Conservation (phyloP, 306 rosid genomes). For the Vigna reflexopilosa region DNA sequence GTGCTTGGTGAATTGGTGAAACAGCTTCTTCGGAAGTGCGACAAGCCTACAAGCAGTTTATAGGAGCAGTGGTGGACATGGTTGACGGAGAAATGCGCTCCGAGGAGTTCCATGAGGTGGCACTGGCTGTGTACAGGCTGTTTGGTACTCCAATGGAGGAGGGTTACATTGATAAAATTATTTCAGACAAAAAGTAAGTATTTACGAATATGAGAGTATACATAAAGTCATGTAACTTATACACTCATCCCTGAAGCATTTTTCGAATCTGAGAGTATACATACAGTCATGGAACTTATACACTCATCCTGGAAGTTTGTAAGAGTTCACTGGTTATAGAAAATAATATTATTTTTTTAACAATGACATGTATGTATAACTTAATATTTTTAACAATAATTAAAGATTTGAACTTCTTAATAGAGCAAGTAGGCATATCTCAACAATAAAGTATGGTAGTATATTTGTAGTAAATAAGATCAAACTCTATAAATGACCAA, state of each 20-base stretch:
- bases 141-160: constrained; percentile 48
- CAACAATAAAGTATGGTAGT: background rate
- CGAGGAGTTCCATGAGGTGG: constrained; percentile 86
- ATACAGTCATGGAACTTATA: background rate
- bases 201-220: background rate
- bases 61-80: constrained; percentile 82
- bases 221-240: too few species aligned
- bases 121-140: constrained; percentile 41
- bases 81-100: constrained; percentile 84
- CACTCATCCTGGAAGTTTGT: background rate
- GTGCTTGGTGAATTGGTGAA: constrained; percentile 44
- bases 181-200: constrained; percentile 61
- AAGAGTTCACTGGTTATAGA: background rate
- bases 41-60: constrained; percentile 67
- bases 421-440: background rate
- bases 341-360: background rate
- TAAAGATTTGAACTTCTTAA: background rate
- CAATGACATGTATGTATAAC: background rate
- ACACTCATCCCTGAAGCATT: too few species aligned
- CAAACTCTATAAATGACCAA: background rate
- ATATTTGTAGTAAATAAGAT: background rate
- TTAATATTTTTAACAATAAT: background rate
- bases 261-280: background rate
- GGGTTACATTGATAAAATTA: constrained; percentile 40
- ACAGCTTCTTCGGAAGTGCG: constrained; percentile 60